phyloP scores from a whole-genome alignment of 2,329 filamentous ascomycete species.

The Penicillium olsonii region DNA sequence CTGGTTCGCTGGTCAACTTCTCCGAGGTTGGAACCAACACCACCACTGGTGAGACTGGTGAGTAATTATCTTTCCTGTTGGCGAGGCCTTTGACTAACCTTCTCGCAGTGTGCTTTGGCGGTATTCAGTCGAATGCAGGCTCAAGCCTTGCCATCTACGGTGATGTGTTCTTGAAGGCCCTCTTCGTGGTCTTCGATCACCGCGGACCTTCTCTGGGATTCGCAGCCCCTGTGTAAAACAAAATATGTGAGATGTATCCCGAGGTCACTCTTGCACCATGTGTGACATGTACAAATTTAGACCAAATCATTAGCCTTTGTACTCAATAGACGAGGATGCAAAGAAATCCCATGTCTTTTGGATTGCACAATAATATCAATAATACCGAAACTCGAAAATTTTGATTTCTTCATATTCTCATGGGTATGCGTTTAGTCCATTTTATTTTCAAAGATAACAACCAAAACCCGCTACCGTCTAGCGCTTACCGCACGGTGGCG shows the following conservation, averaged over 20 bases:
- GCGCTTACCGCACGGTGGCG: constrained; percentile 75
- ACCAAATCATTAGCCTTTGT: background rate
- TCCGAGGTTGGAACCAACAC: constrained; percentile 51
- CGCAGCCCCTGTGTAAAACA: constrained; percentile 41
- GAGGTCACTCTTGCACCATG: background rate
- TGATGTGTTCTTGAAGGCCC: constrained; percentile 62
- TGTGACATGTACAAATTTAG: constrained; percentile 9
- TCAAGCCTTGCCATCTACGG: constrained; percentile 60
- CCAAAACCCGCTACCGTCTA: constrained; percentile 6
- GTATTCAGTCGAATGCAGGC: constrained; percentile 60
- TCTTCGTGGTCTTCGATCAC: constrained; percentile 62
- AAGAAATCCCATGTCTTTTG: background rate
- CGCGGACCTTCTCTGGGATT: constrained; percentile 53
- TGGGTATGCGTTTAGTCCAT: constrained; percentile 21
- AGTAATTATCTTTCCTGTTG: constrained; percentile 21
- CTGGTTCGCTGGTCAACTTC: constrained; percentile 59
- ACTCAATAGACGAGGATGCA: too few species aligned
- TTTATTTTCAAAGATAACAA: constrained; percentile 16
- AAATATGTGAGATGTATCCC: background rate
- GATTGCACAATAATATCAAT: constrained; percentile 1
- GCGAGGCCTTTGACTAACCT: constrained; percentile 1
- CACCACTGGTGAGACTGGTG: constrained; percentile 41
- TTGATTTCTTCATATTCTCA: constrained; percentile 23
- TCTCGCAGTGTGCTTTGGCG: constrained; percentile 56
- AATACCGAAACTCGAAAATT: constrained; percentile 9